Conservation (phyloP, 352 stramenopile genomes). For the Phytopythium helicoides region DNA sequence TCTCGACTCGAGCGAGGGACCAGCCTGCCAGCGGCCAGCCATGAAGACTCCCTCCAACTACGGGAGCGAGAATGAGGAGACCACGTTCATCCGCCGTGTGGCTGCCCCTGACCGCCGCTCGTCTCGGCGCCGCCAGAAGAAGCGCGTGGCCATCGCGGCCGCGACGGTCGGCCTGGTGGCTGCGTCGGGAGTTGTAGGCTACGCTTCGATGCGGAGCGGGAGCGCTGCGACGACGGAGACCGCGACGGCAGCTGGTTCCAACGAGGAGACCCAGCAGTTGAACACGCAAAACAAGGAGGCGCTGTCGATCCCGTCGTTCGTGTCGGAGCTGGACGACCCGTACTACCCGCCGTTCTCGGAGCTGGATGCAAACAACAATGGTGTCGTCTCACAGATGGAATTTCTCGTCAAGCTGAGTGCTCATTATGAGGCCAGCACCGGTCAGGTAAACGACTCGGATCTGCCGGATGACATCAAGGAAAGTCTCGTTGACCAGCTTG, state of each 20-base stretch:
- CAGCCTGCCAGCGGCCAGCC: slow-evolving; percentile 9
- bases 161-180: slow-evolving; percentile 37
- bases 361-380: slow-evolving; percentile 33
- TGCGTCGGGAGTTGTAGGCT: slow-evolving; percentile 36
- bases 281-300: slow-evolving; percentile 20
- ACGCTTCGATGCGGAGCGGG: slow-evolving; percentile 22
- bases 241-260: background rate
- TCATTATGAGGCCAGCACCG: slow-evolving; percentile 17
- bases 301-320: slow-evolving; percentile 25
- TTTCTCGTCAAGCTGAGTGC: slow-evolving; percentile 30
- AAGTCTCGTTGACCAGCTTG: slow-evolving; percentile 27
- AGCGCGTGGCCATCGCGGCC: slow-evolving; percentile 36
- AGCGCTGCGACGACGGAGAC: background rate
- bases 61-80: slow-evolving; percentile 59
- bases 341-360: slow-evolving; percentile 38
- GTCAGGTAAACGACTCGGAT: slow-evolving; percentile 20
- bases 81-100: slow-evolving; percentile 54
- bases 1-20: no score
- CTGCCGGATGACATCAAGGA: slow-evolving; percentile 38
- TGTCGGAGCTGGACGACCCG: slow-evolving; percentile 25
- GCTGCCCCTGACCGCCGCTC: slow-evolving; percentile 36
- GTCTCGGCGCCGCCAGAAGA: slow-evolving; percentile 37
- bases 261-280: slow-evolving; percentile 20
- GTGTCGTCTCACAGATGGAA: slow-evolving; percentile 30
- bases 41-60: slow-evolving; percentile 60